These are phyloP conservation scores for Beta vulgaris DNA, from an alignment of 148 eudicot genomes.

Conservation along the genomic window DNA sequence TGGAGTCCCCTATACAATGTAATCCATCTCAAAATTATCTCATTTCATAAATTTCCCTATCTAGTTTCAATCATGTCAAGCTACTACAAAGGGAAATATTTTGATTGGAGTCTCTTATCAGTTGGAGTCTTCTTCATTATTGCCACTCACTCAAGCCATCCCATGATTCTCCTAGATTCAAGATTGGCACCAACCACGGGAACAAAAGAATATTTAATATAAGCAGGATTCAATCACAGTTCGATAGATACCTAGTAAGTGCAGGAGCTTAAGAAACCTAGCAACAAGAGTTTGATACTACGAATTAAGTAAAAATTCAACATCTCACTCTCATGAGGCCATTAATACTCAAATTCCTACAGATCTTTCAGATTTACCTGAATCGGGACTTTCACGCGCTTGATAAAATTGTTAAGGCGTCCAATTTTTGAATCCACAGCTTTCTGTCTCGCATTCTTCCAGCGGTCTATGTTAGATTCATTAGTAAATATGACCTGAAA, in stretches of 20 bases:
- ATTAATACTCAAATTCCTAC: not conserved
- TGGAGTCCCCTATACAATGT: not conserved
- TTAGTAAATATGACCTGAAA: conserved; percentile 84
- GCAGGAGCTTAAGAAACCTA: not conserved
- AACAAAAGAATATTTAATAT: not conserved
- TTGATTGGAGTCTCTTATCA: too few species aligned
- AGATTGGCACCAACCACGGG: not conserved
- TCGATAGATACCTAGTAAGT: not conserved
- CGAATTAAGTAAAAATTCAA: not conserved
- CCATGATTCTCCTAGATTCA: not conserved
- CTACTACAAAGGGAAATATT: not conserved
- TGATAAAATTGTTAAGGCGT: conserved; percentile 69
- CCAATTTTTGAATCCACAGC: conserved; percentile 96
- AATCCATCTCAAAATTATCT: too few species aligned
- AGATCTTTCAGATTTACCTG: conserved; percentile 56
- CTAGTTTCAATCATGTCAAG: not conserved
- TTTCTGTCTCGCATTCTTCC: conserved; percentile 85
- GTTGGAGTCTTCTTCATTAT: not conserved
- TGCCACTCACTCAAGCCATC: not conserved
- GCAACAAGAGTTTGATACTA: not conserved
- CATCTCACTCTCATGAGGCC: not conserved
- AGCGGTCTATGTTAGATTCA: conserved; percentile 91
- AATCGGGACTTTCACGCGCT: conserved; percentile 69
- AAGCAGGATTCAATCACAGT: not conserved
- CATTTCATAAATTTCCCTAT: not conserved